These are phyloP conservation scores for Collybiopsis confluens DNA, from an alignment of 768 basidiomycete genomes.

Conservation along the genomic window DNA sequence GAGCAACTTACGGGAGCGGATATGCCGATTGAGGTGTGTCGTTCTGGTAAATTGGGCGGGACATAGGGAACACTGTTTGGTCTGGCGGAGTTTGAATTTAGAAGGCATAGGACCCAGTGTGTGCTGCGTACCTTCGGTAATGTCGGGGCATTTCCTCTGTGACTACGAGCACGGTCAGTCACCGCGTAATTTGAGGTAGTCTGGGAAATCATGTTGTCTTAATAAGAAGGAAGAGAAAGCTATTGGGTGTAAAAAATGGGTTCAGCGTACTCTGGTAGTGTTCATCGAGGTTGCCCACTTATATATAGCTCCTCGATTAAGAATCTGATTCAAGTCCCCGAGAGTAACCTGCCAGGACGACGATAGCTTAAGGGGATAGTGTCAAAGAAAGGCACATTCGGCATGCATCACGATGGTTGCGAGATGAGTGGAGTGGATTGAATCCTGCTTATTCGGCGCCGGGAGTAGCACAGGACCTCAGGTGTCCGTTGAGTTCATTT, in stretches of 20 bases:
- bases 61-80: conserved; percentile 55
- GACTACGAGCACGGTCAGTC: not conserved
- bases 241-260: not conserved
- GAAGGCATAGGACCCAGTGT: not conserved
- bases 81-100: conserved; percentile 51
- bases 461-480: no score
- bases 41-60: conserved; percentile 62
- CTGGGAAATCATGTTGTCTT: not conserved
- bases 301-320: not conserved
- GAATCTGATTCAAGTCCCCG: not conserved
- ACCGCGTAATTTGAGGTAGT: not conserved
- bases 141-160: not conserved
- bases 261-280: not conserved
- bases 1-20: conserved; percentile 48
- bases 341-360: not conserved
- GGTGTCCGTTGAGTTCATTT: no score
- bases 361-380: not conserved
- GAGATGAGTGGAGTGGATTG: not conserved
- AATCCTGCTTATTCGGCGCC: no score
- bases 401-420: not conserved
- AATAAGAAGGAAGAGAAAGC: not conserved
- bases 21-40: conserved; percentile 59
- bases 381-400: not conserved
- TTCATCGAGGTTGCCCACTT: not conserved
- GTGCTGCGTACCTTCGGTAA: not conserved